Percentiles rank a stretch among this genome's conserved stretches.
Conservation (phyloP, 2,329 filamentous ascomycete species). For the Neonectria punicea region DNA sequence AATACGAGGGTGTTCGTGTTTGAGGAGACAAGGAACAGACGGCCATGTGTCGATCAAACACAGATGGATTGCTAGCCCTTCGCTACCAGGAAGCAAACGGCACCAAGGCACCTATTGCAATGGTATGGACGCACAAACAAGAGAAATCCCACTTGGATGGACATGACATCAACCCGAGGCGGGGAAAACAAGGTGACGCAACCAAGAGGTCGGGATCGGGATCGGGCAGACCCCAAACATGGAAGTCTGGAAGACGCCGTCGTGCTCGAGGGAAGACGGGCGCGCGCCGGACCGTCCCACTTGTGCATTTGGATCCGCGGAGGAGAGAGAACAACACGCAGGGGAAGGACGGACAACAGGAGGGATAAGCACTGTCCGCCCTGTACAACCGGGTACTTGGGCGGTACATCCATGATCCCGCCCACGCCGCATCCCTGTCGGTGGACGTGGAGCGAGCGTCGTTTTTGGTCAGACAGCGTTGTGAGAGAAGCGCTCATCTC, state of each 20-base stretch:
- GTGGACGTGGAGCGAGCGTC: not conserved
- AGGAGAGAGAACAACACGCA: not conserved
- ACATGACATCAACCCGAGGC: not conserved
- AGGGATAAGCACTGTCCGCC: not conserved
- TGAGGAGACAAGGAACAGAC: not conserved
- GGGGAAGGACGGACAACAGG: not conserved
- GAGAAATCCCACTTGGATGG: not conserved
- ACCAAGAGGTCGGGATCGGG: constrained; percentile 20
- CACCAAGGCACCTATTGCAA: not conserved
- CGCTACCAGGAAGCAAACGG: not conserved
- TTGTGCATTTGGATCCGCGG: constrained; percentile 19
- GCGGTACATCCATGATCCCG: constrained; percentile 1
- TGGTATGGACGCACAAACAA: not conserved
- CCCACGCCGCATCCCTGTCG: constrained; percentile 6
- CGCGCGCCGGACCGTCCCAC: constrained; percentile 34
- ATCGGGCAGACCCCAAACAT: constrained; percentile 12
- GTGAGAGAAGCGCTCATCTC: constrained; percentile 1
- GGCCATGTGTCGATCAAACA: not conserved
- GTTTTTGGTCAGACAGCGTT: constrained; percentile 3
- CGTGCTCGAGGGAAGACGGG: constrained; percentile 3
- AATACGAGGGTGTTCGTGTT: not conserved
- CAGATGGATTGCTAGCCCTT: not conserved
- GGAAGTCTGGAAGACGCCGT: constrained; percentile 17
- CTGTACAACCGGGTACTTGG: constrained; percentile 3
- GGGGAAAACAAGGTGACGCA: constrained; percentile 5